Conservation (phyloP, 2,329 filamentous ascomycete genomes). For the Amphichorda felina region DNA sequence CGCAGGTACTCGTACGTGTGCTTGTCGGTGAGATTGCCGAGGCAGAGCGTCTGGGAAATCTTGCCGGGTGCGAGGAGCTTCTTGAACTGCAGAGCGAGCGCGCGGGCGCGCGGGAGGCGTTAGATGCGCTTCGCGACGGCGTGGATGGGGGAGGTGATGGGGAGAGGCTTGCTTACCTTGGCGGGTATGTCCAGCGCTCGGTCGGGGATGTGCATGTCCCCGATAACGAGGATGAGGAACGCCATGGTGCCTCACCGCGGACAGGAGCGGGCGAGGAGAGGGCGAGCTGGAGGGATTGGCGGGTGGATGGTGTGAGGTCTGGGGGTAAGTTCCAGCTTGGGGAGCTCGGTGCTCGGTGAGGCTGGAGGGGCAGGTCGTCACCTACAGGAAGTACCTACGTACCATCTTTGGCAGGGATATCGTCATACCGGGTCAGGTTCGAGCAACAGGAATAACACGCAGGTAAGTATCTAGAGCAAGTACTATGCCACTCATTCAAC, state of each 20-base stretch:
- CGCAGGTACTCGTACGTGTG: conserved; percentile 72
- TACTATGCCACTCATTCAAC: too few species aligned
- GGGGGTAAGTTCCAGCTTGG: too few species aligned
- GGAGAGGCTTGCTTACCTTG: conserved; percentile 47
- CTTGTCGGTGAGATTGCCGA: conserved; percentile 71
- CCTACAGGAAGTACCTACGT: too few species aligned
- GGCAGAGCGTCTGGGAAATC: conserved; percentile 70
- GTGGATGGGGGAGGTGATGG: neutral
- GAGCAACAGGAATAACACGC: too few species aligned
- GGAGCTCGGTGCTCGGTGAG: neutral
- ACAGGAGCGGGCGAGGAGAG: neutral
- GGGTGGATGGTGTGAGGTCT: neutral
- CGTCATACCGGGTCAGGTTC: too few species aligned
- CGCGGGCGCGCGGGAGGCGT: too few species aligned
- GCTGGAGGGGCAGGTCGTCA: too few species aligned
- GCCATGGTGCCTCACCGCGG: conserved; percentile 45
- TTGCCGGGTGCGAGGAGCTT: conserved; percentile 76
- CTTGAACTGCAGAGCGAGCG: conserved; percentile 55
- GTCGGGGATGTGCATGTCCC: conserved; percentile 89
- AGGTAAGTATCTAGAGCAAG: too few species aligned
- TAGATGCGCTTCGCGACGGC: conserved; percentile 1
- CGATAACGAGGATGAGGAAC: conserved; percentile 82
- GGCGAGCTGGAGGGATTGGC: neutral
- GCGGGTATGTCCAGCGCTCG: conserved; percentile 80
- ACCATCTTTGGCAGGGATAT: too few species aligned